Percentiles rank a stretch among this genome's conserved stretches.
Conservation (phyloP, 164 flowering plant species). For the Stephania yunnanensis region DNA sequence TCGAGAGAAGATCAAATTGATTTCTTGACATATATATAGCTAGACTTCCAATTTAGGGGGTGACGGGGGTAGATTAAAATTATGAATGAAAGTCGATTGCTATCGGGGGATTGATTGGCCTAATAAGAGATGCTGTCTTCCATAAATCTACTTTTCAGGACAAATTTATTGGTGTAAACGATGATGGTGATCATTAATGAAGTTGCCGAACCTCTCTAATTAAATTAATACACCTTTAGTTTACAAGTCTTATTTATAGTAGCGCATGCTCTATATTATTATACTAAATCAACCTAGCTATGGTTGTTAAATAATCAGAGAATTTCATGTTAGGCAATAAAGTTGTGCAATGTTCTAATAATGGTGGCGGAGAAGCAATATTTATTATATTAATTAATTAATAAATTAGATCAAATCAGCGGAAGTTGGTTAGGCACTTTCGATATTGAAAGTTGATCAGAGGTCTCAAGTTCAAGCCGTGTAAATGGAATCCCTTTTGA, state of each 20-base stretch:
- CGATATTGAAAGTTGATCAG: too few species aligned
- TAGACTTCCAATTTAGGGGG: too few species aligned
- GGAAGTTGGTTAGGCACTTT: too few species aligned
- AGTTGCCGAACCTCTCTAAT: neutral
- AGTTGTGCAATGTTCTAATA: neutral
- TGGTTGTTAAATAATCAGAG: neutral
- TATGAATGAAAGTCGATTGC: neutral
- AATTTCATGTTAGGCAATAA: neutral
- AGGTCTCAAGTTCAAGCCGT: too few species aligned
- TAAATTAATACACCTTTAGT: neutral
- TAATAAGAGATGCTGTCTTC: conserved; percentile 3
- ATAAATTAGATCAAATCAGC: too few species aligned
- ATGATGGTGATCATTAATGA: conserved; percentile 1
- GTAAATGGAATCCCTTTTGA: too few species aligned
- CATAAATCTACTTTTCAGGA: neutral
- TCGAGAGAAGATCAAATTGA: too few species aligned
- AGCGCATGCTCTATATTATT: neutral
- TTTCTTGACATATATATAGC: too few species aligned
- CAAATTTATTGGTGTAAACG: neutral
- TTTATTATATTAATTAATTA: neutral
- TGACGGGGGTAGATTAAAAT: neutral
- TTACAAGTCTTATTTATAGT: neutral
- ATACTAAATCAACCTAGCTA: neutral
- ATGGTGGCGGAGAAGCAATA: neutral
- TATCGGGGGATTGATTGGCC: neutral